Evolutionary conservation across 805 yeast genomes (phyloP).

Genomic region (Lipomyces chichibuensis): DNA sequence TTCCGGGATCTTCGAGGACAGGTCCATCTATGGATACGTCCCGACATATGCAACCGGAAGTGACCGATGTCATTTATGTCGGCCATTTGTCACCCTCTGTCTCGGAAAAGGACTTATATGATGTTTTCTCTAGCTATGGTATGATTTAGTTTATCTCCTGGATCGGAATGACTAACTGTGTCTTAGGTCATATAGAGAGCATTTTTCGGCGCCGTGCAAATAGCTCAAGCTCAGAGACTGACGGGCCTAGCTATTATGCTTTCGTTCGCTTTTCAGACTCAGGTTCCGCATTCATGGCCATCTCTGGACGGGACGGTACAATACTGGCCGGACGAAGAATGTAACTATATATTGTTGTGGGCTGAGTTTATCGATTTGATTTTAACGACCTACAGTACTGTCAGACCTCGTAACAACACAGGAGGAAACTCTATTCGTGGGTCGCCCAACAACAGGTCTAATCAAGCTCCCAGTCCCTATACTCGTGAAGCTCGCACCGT

Average conservation of each 20-base stretch:
- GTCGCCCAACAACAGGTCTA: not conserved
- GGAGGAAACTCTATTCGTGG: not conserved
- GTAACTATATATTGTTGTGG: conserved; percentile 10
- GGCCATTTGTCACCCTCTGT: conserved; percentile 15
- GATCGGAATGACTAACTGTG: not conserved
- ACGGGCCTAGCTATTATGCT: conserved; percentile 16
- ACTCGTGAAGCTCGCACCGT: not conserved
- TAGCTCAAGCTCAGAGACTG: conserved; percentile 1
- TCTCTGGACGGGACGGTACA: conserved; percentile 25
- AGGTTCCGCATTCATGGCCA: conserved; percentile 22
- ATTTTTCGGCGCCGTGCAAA: conserved; percentile 15
- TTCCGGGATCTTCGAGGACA: not conserved
- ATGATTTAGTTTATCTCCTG: not conserved
- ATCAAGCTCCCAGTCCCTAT: not conserved
- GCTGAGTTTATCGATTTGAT: not conserved
- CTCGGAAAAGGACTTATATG: conserved; percentile 17
- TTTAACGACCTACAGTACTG: not conserved
- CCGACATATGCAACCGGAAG: conserved; percentile 1
- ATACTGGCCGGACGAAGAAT: conserved; percentile 19
- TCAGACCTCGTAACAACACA: conserved; percentile 2
- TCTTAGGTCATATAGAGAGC: conserved; percentile 16
- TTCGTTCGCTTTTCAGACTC: conserved; percentile 20
- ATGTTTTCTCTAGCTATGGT: conserved; percentile 19
- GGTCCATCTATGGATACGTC: not conserved
- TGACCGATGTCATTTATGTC: conserved; percentile 14